These are phyloP conservation scores for Fusarium pininemorale DNA, from an alignment of 2,329 filamentous ascomycete genomes.

Conservation along the genomic window DNA sequence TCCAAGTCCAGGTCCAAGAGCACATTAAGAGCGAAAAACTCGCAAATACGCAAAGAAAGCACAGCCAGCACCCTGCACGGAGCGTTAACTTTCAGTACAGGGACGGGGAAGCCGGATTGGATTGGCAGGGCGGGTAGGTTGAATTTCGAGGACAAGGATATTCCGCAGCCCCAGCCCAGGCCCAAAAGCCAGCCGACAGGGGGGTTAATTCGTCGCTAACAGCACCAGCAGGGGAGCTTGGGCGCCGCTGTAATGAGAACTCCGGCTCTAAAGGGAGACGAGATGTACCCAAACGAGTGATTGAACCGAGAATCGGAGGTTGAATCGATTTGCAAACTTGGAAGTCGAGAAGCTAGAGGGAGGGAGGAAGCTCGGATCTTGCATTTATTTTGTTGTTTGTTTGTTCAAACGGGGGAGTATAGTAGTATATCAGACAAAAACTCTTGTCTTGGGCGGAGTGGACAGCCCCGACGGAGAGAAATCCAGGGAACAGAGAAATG, in stretches of 20 bases:
- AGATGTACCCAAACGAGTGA: conserved; percentile 19
- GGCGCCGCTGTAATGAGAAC: conserved; percentile 32
- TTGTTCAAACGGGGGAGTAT: not conserved
- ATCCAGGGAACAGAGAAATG: conserved; percentile 25
- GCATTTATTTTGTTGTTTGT: conserved; percentile 1
- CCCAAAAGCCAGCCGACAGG: conserved; percentile 17
- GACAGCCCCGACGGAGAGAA: conserved; percentile 5
- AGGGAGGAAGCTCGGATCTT: conserved; percentile 6
- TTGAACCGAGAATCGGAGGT: conserved; percentile 21
- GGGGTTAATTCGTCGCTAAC: conserved; percentile 18
- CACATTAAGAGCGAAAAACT: conserved; percentile 34
- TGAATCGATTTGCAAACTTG: conserved; percentile 21
- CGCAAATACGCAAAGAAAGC: conserved; percentile 30
- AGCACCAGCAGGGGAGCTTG: conserved; percentile 25
- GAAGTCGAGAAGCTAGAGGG: conserved; percentile 18
- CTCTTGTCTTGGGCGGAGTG: conserved; percentile 2
- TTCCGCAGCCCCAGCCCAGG: conserved; percentile 11
- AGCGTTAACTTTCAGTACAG: conserved; percentile 27
- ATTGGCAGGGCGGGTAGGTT: conserved; percentile 36
- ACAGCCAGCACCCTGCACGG: conserved; percentile 31
- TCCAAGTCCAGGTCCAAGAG: conserved; percentile 1
- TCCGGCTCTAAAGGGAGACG: conserved; percentile 14
- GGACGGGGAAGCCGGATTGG: conserved; percentile 41
- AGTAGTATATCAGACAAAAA: not conserved
- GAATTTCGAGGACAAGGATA: conserved; percentile 32